These are phyloP conservation scores for Calycina herbarum DNA, from an alignment of 2,329 filamentous ascomycete genomes.

Conservation along the genomic window DNA sequence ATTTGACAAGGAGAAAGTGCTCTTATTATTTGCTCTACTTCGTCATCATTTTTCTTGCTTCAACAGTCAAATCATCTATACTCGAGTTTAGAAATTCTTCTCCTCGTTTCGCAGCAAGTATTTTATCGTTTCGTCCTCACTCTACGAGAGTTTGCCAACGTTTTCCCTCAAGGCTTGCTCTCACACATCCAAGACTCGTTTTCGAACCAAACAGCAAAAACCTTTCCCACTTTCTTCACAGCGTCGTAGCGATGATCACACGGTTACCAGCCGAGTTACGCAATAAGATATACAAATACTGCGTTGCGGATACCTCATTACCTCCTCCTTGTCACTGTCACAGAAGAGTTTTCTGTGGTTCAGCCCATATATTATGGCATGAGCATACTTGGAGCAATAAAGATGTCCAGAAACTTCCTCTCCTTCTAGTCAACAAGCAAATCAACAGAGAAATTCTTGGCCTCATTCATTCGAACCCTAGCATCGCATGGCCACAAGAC, in stretches of 20 bases:
- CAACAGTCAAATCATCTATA: too few species aligned
- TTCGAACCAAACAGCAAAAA: background rate
- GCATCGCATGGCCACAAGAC: background rate
- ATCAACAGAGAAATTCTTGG: background rate
- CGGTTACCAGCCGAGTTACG: background rate
- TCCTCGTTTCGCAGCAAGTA: too few species aligned
- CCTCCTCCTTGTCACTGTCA: background rate
- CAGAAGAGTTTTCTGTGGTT: background rate
- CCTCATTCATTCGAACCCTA: conserved; percentile 2
- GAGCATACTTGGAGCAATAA: background rate
- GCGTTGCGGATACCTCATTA: background rate
- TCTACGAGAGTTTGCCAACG: too few species aligned
- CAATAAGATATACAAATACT: background rate
- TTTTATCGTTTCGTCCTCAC: too few species aligned
- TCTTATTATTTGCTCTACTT: background rate
- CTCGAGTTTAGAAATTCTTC: too few species aligned
- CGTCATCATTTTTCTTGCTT: background rate
- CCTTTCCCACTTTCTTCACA: background rate
- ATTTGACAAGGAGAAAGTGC: background rate
- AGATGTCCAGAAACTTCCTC: background rate
- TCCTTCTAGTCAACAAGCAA: conserved; percentile 9
- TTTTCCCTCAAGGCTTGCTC: too few species aligned
- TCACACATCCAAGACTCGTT: background rate
- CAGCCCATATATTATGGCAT: background rate
- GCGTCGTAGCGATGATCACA: background rate